A percentile compares a stretch with the other conserved stretches of the same genome.
These are phyloP conservation scores for Ophiostoma piceae DNA, from an alignment of 2,329 filamentous ascomycete genomes.

Conservation along the genomic window DNA sequence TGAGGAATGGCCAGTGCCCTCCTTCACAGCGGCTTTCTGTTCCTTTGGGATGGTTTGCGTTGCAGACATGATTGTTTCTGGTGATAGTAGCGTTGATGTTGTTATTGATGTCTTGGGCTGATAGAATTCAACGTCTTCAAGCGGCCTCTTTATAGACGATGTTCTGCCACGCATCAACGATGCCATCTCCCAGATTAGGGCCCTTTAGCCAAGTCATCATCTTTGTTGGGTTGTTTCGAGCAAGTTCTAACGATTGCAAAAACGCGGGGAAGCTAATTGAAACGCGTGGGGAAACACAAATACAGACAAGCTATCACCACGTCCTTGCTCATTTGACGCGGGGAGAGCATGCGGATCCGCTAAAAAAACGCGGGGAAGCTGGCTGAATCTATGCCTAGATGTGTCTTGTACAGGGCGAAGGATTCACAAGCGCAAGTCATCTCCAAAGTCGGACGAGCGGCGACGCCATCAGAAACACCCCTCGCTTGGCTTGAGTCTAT, in stretches of 20 bases:
- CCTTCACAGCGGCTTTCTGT: constrained; percentile 24
- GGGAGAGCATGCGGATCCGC: neutral
- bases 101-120: neutral
- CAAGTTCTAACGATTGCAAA: neutral
- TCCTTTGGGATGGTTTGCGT: constrained; percentile 24
- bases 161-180: neutral
- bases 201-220: neutral
- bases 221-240: neutral
- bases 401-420: neutral
- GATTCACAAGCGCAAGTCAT: neutral
- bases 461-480: neutral
- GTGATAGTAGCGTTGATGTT: neutral
- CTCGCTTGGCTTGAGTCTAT: neutral
- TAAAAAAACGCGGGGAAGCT: constrained; percentile 4
- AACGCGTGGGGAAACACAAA: neutral
- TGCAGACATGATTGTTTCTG: neutral
- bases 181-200: neutral
- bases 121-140: neutral
- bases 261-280: constrained; percentile 1
- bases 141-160: neutral
- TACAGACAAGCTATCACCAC: neutral
- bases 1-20: constrained; percentile 17
- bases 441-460: constrained; percentile 7
- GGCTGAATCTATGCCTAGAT: neutral
- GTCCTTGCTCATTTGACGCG: neutral